Conservation (phyloP, 345 rosid genomes). For the Mercurialis annua region DNA sequence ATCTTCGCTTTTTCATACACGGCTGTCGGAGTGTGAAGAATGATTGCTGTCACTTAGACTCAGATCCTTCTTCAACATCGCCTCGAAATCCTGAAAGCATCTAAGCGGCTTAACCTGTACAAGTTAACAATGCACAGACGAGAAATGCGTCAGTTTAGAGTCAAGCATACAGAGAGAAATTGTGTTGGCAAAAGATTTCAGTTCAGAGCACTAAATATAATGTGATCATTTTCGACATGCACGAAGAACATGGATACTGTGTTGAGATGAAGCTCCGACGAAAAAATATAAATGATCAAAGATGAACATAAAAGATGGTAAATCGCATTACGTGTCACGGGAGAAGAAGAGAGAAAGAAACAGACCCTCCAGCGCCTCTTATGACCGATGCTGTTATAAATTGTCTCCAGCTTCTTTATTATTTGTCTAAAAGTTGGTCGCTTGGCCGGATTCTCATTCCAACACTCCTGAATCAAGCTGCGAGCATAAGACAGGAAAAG, state of each 20-base stretch:
- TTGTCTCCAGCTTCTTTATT: conserved; percentile 55
- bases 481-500: conserved; percentile 11
- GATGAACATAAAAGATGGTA: not conserved
- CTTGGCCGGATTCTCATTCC: conserved; percentile 72
- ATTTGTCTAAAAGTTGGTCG: conserved; percentile 81
- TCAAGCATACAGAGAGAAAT: not conserved
- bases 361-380: conserved; percentile 82
- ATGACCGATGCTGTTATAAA: conserved; percentile 45
- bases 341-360: not conserved
- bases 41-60: conserved; percentile 42
- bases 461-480: conserved; percentile 91
- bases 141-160: not conserved
- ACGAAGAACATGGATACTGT: not conserved
- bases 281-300: not conserved
- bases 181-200: not conserved
- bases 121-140: conserved; percentile 12
- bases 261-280: not conserved
- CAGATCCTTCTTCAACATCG: conserved; percentile 59
- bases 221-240: not conserved
- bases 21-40: conserved; percentile 57
- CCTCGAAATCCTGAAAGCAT: conserved; percentile 70
- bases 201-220: not conserved
- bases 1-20: conserved; percentile 19
- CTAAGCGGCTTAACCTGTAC: conserved; percentile 62
- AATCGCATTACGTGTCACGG: not conserved